Conservation (phyloP, 495 filamentous ascomycete species). For the Filosporella fistucella region DNA sequence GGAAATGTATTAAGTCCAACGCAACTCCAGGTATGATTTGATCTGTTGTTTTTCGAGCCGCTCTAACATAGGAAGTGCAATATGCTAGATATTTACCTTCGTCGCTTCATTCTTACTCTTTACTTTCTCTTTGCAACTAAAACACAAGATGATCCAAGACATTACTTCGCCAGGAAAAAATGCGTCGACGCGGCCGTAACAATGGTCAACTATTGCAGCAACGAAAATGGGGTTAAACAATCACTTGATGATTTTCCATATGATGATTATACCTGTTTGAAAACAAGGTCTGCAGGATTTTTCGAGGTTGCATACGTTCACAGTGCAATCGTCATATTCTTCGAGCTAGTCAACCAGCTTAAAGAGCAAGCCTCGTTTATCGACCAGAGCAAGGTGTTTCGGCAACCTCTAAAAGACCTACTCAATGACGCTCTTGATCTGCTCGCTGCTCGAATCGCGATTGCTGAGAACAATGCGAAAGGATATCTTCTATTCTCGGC, state of each 20-base stretch:
- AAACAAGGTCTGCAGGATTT: conserved; percentile 13
- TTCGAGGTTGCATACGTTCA: conserved; percentile 22
- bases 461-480: conserved; percentile 21
- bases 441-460: conserved; percentile 19
- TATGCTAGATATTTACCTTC: conserved; percentile 33
- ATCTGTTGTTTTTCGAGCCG: no score
- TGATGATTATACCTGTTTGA: conserved; percentile 18
- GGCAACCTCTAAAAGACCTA: conserved; percentile 14
- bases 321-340: conserved; percentile 16
- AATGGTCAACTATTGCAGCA: conserved; percentile 31
- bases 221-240: background rate
- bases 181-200: conserved; percentile 39
- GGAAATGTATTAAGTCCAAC: conserved; percentile 1
- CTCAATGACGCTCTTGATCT: conserved; percentile 24
- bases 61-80: conserved; percentile 22
- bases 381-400: no score
- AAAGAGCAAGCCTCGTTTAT: no score
- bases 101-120: conserved; percentile 53
- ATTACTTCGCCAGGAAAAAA: conserved; percentile 42
- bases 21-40: no score
- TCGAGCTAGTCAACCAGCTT: conserved; percentile 20
- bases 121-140: conserved; percentile 33
- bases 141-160: conserved; percentile 33
- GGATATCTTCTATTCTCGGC: conserved; percentile 23
- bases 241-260: background rate